Evolutionary conservation across 371 early-diverging fungal species (phyloP).

Genomic region (Rozella allomycis): DNA sequence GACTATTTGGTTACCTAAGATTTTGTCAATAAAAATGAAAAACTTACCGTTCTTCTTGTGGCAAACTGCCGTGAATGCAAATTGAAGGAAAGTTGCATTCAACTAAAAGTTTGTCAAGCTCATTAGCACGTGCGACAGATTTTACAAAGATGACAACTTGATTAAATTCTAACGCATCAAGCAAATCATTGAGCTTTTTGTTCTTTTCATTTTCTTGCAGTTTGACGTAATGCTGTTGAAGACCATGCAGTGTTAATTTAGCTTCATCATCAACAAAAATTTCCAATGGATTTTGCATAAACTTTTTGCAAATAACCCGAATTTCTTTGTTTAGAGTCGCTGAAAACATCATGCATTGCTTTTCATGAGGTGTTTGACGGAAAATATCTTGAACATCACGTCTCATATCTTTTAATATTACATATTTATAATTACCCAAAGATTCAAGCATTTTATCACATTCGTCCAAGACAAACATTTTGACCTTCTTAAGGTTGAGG

Average conservation of each 20-base stretch:
- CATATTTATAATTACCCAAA: constrained; percentile 42
- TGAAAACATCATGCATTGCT: constrained; percentile 96
- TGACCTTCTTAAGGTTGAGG: constrained; percentile 53
- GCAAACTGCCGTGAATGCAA: constrained; percentile 75
- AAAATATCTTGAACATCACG: constrained; percentile 91
- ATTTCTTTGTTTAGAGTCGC: constrained; percentile 85
- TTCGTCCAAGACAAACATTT: constrained; percentile 96
- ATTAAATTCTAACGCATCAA: constrained; percentile 84
- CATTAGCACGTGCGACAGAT: constrained; percentile 65
- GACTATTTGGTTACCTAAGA: not conserved
- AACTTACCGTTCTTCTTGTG: constrained; percentile 53
- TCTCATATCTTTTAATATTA: constrained; percentile 97
- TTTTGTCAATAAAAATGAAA: not conserved
- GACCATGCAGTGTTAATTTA: constrained; percentile 89
- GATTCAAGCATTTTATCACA: constrained; percentile 93
- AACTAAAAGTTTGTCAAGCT: constrained; percentile 60
- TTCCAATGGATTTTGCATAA: constrained; percentile 90
- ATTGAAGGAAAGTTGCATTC: constrained; percentile 84
- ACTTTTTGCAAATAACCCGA: constrained; percentile 77
- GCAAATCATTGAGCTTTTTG: constrained; percentile 72
- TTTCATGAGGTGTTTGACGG: constrained; percentile 74
- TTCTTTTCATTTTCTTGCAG: constrained; percentile 74
- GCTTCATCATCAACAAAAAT: constrained; percentile 96
- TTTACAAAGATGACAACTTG: constrained; percentile 95
- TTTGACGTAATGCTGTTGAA: constrained; percentile 83